Base-by-base conservation (phyloP, 192 early-diverging fungal species). In the Gaertneriomyces semiglobifer region DNA sequence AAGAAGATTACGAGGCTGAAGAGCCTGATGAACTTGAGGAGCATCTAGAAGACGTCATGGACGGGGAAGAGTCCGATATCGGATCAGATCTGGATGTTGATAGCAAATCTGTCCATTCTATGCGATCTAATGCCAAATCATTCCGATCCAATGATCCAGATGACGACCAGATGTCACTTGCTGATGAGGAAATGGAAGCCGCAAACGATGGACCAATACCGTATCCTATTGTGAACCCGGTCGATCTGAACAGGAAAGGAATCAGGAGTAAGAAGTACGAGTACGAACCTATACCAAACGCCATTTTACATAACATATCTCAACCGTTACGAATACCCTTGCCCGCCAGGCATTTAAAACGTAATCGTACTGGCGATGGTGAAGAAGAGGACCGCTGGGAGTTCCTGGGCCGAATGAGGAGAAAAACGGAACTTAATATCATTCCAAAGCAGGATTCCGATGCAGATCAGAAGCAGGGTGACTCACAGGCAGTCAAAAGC, bases 1-100 rank as follows among this genome's bases (percentile, higher is more conserved):
- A 91, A 66, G 90, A 92, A 70, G 92, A 94, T 64, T 94, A 93
- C 64, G 91, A 92, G 69, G 60, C 44, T 53, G 46, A 16, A 1
- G 52, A 53, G 6, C 45, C 52, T 2, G 39, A 51, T n/a, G 63
- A 9, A 14, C 18, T 14, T 0, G 41, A 25, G 1, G 63, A 67
- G 20, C 72, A 60, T 67, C 77, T 12, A 7, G 64, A 18, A 0
- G 60, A 52, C n/a, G 54, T 53, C 19, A 58, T 51, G 38, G 58
- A 62, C 56, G 58, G 42, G 1, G 54, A 58, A 40, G 73, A 52
- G 12, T 44, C 64, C 7, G 64, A 65, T 44, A 42, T 42, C 6
- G 46, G 8, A 16, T 12, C 63, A 19, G 70, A 42, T 38, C 62
- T 52, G 25, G 25, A 33, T 33, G 25, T 33, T 33, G 25, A 33